Conservation (phyloP, 148 eudicot species). For the Rhododendron vialii region DNA sequence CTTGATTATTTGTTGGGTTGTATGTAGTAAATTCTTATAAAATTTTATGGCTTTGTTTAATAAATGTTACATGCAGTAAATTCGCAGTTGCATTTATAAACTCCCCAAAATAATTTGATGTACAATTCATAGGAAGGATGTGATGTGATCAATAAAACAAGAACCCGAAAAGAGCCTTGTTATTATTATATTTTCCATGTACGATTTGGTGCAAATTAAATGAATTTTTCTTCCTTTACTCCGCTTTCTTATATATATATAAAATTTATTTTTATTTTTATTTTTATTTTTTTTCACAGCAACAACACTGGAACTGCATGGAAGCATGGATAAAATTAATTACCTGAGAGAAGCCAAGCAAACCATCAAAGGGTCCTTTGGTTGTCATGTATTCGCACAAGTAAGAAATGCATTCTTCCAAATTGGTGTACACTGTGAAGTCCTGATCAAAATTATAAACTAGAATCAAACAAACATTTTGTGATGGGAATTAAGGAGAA, state of each 20-base stretch:
- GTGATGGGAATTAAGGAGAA: not conserved
- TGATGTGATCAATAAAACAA: not conserved
- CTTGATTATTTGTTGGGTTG: too few relatives aligned
- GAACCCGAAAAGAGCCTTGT: not conserved
- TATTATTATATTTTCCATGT: not conserved
- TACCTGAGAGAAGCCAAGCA: slow-evolving; percentile 90
- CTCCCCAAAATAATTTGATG: too few relatives aligned
- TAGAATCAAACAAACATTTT: not conserved
- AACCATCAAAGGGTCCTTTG: slow-evolving; percentile 71
- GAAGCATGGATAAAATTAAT: not conserved
- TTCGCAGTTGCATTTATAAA: too few relatives aligned
- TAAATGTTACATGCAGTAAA: too few relatives aligned
- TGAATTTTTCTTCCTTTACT: too few relatives aligned
- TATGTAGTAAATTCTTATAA: too few relatives aligned
- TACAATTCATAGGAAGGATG: too few relatives aligned
- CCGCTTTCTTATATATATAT: not conserved
- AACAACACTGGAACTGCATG: not conserved
- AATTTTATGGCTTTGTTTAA: too few relatives aligned
- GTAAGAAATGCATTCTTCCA: slow-evolving; percentile 71
- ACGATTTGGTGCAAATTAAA: not conserved
- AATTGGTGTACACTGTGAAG: slow-evolving; percentile 55
- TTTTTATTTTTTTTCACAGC: not conserved
- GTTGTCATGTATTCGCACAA: slow-evolving; percentile 63
- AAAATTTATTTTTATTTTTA: too few relatives aligned
- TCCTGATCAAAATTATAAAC: slow-evolving; percentile 28